These are phyloP conservation scores for Scleroderma citrinum DNA, from an alignment of 768 basidiomycete genomes.

Conservation along the genomic window DNA sequence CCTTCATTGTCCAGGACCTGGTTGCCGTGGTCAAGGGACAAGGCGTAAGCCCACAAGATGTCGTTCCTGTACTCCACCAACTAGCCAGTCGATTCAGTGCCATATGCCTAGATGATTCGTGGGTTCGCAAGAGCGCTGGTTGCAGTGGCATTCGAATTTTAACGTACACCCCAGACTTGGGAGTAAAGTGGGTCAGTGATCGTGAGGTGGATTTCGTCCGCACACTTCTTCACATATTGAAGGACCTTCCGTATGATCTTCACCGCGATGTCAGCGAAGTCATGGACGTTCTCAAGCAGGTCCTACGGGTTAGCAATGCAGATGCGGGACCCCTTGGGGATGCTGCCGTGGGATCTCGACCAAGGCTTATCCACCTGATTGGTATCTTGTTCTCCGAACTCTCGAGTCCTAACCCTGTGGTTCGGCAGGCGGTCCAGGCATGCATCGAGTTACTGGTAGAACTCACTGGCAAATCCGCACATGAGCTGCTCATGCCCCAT, in stretches of 20 bases:
- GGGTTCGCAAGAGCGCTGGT: constrained; percentile 86
- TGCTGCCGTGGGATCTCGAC: constrained; percentile 35
- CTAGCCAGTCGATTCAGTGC: constrained; percentile 78
- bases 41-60: constrained; percentile 45
- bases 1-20: constrained; percentile 61
- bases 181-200: constrained; percentile 74
- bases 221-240: constrained; percentile 84
- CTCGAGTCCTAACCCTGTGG: constrained; percentile 77
- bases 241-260: constrained; percentile 89
- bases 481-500: constrained; percentile 77
- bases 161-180: constrained; percentile 62
- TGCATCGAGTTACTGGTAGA: constrained; percentile 76
- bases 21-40: constrained; percentile 46
- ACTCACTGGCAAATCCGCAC: constrained; percentile 60
- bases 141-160: constrained; percentile 82
- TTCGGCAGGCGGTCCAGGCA: constrained; percentile 77
- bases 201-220: constrained; percentile 88
- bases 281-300: constrained; percentile 62
- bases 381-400: constrained; percentile 87
- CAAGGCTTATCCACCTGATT: constrained; percentile 61
- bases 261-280: constrained; percentile 79
- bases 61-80: constrained; percentile 69
- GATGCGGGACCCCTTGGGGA: constrained; percentile 44
- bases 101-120: constrained; percentile 86
- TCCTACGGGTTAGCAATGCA: constrained; percentile 56